phyloP scores from a whole-genome alignment of 768 basidiomycete species.

The Kwoniella pini region DNA sequence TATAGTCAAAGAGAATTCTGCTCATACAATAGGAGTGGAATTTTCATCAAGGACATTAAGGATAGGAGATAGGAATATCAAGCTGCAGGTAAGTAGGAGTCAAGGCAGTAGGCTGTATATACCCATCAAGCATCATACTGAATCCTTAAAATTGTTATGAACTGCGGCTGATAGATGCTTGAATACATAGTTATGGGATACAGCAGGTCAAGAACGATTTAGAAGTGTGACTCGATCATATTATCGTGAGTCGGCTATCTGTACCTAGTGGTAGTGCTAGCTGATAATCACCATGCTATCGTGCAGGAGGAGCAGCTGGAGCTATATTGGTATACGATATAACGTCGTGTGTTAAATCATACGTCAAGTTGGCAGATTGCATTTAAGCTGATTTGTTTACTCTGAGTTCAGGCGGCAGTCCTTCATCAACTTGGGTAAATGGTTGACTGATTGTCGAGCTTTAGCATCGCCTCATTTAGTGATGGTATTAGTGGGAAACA shows the following conservation, averaged over 20 bases:
- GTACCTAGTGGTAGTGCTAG: background rate
- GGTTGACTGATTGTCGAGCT: slow-evolving; percentile 91
- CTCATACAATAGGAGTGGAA: slow-evolving; percentile 98
- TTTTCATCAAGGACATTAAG: slow-evolving; percentile 92
- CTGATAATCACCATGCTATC: background rate
- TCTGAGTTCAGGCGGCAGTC: slow-evolving; percentile 69
- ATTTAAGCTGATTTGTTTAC: background rate
- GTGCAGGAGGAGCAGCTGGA: slow-evolving; percentile 64
- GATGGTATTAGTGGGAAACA: slow-evolving; percentile 75
- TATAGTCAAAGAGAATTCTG: slow-evolving; percentile 89
- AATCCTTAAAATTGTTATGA: too few relatives aligned
- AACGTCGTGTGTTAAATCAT: slow-evolving; percentile 55
- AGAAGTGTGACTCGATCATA: slow-evolving; percentile 85
- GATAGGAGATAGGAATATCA: slow-evolving; percentile 90
- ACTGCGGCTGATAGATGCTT: too few relatives aligned
- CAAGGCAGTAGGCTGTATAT: too few relatives aligned
- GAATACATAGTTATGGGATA: slow-evolving; percentile 81
- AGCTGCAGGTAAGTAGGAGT: slow-evolving; percentile 72
- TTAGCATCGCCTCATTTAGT: slow-evolving; percentile 89
- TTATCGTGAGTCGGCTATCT: slow-evolving; percentile 59
- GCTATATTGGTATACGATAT: slow-evolving; percentile 57
- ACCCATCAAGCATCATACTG: too few relatives aligned
- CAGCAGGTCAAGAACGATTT: slow-evolving; percentile 94
- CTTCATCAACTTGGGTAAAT: slow-evolving; percentile 77
- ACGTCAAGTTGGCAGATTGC: too few relatives aligned